Evolutionary conservation across 2,329 filamentous ascomycete species (phyloP), one percentile per base, ranked within the genome.

Genomic region (Didymella lethalis): DNA sequence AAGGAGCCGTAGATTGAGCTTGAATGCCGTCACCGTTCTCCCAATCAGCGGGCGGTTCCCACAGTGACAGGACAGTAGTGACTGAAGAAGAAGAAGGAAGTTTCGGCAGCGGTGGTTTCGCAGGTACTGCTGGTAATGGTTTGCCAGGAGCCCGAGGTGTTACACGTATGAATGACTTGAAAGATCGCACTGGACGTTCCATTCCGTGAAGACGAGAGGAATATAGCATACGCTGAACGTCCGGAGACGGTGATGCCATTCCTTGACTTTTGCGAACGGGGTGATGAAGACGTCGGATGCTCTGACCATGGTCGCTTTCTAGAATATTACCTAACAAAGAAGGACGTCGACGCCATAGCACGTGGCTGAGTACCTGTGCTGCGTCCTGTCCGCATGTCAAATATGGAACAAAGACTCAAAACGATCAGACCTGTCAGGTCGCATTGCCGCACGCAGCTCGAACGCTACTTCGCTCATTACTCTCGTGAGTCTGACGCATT

Each of bases 321-420:
- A 65, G 70, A 73, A 73, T 56, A 53, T 41, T 64, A 52, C 58
- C 51, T 55, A 69, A 75, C 70, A 76, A 76, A 75, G 73, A 64
- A 54, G 34, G 6, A 6, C 26, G 16, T 50, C 45, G 23, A 31
- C 54, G 40, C 62, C 14, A 45, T 48, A 25, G 61, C 70, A 73
- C 65, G 68, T 76, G 70, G 48, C 49, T 31, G 32, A 20, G 20
- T 26, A 44, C 55, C 57, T 56, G 52, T 63, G 66, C 57, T 64
- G 59, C 62, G 57, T 53, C 53, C 38, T 41, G 26, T n/a, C 31
- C 38, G 31, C 23, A 59, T 48, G 59, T 57, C 40, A 49, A 56
- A 48, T 48, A 52, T 48, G 48, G 57, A 58, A 75, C 70, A 74
- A 75, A 75, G 71, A 57, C 48, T 47, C 14, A 50, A 54, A 60